Evolutionary conservation across 176 grass and related monocot species (phyloP), one percentile per base, ranked within the genome.

Genomic region (Leersia perrieri): DNA sequence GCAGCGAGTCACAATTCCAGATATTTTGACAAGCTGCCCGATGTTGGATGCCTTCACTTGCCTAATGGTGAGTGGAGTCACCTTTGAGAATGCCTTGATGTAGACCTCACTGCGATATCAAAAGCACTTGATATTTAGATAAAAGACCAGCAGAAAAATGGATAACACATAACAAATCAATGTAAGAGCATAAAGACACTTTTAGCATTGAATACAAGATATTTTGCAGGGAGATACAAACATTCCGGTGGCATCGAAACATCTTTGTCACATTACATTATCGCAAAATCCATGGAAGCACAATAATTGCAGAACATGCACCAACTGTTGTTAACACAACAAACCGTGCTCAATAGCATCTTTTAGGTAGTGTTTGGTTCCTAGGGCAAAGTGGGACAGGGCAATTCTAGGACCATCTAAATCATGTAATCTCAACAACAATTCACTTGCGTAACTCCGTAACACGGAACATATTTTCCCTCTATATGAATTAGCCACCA

Each of bases 21-120:
- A 95, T 82, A 99, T 88, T 80, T 95, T 99, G 68, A 99, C 97
- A 86, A 99, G 97, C 76, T 99, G 93, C n/a, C 97, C 97, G 6
- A 99, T 99, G 88, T 96, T 88, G 26, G 93, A 87, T 90, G 97
- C 93, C 62, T 93, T 99, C 30, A 99, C 97, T 95, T 96, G 90
- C 73, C 97, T 89, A 68, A 99, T 91, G 64, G 97, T 92, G 42
- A 90, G 73, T 16, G 87, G 91, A n/a, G 76, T 79, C 47, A 28
- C 91, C 84, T 99, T 99, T 53, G 97, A 91, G 79, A 91, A 80
- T 9, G 92, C 88, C 88, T 91, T 99, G 70, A 95, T 91, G 80
- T 99, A 99, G 60, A 99, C 93, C 92, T 99, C 97, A 78, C 97
- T 99, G 33, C 10, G 67, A 83, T 69, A 32, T 38, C 14, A 86